A percentile compares a stretch with the other conserved stretches of the same genome.
phyloP scores from a whole-genome alignment of 306 rosid genomes.

The Chamaecrista fasciculata region DNA sequence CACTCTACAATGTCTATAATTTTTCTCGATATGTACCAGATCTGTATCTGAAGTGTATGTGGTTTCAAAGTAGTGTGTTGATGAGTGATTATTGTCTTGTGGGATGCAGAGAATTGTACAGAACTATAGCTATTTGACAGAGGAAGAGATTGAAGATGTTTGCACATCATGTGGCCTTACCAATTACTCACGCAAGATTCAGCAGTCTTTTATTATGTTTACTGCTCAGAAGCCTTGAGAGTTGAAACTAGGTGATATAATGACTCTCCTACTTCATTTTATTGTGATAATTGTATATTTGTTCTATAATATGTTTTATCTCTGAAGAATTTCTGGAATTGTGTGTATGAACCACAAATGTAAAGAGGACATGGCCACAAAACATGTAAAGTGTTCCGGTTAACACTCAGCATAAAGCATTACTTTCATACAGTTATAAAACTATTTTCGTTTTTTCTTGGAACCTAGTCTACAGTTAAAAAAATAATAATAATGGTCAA shows the following conservation, averaged over 20 bases:
- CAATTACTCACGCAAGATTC: slow-evolving; percentile 61
- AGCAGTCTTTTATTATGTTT: slow-evolving; percentile 70
- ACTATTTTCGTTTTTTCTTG: too few species aligned
- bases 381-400: too few species aligned
- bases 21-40: too few species aligned
- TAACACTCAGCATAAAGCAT: too few species aligned
- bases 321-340: slow-evolving; percentile 22
- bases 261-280: slow-evolving; percentile 12
- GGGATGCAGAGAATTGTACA: slow-evolving; percentile 41
- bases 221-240: slow-evolving; percentile 66
- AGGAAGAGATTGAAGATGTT: slow-evolving; percentile 62
- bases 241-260: slow-evolving; percentile 32
- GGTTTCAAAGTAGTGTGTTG: too few species aligned
- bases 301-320: slow-evolving; percentile 22
- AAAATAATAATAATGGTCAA: too few species aligned
- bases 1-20: not conserved
- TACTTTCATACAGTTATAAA: too few species aligned
- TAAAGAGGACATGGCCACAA: slow-evolving; percentile 33
- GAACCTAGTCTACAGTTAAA: too few species aligned
- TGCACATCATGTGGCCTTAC: slow-evolving; percentile 68
- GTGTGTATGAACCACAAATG: slow-evolving; percentile 25
- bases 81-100: not conserved
- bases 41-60: too few species aligned
- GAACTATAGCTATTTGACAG: slow-evolving; percentile 40
- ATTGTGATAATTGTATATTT: slow-evolving; percentile 12